phyloP scores from a whole-genome alignment of 805 yeast genomes.

The Candida awuae region DNA sequence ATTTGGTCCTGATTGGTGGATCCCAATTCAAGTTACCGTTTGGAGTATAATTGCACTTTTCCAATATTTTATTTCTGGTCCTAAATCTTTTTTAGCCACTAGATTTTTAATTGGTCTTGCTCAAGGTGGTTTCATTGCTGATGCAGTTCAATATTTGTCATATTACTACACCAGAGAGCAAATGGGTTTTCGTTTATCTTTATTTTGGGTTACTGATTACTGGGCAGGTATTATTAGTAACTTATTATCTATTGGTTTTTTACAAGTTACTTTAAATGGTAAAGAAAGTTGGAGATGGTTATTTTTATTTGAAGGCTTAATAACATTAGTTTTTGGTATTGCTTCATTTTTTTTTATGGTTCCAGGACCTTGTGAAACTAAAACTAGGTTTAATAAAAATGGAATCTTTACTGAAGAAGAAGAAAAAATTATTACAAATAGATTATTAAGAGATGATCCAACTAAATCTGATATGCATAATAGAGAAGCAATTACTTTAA shows the following conservation, averaged over 20 bases:
- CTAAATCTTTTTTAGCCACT: conserved; percentile 37
- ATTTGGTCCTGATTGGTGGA: conserved; percentile 54
- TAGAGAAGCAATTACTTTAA: conserved; percentile 41
- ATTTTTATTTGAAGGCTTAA: conserved; percentile 52
- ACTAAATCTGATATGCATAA: conserved; percentile 56
- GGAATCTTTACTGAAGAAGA: conserved; percentile 45
- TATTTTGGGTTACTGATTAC: conserved; percentile 51
- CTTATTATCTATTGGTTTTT: conserved; percentile 40
- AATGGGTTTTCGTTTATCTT: conserved; percentile 48
- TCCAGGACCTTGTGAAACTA: conserved; percentile 27
- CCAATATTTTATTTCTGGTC: conserved; percentile 38
- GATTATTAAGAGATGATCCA: conserved; percentile 56
- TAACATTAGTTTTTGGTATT: conserved; percentile 47
- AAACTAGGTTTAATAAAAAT: conserved; percentile 20
- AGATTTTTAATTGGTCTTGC: conserved; percentile 45
- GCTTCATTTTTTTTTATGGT: conserved; percentile 24
- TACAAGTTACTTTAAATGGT: conserved; percentile 37
- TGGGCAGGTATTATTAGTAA: conserved; percentile 38
- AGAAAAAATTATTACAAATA: conserved; percentile 47
- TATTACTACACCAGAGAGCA: conserved; percentile 56
- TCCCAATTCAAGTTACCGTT: conserved; percentile 45
- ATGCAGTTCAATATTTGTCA: conserved; percentile 51
- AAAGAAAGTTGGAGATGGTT: conserved; percentile 58
- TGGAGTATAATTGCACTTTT: conserved; percentile 51
- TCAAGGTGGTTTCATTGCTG: conserved; percentile 66